Percentiles rank a stretch among this genome's conserved stretches.
phyloP scores from a whole-genome alignment of 1,139 yeast genomes.

The Suhomyces panamericanus region DNA sequence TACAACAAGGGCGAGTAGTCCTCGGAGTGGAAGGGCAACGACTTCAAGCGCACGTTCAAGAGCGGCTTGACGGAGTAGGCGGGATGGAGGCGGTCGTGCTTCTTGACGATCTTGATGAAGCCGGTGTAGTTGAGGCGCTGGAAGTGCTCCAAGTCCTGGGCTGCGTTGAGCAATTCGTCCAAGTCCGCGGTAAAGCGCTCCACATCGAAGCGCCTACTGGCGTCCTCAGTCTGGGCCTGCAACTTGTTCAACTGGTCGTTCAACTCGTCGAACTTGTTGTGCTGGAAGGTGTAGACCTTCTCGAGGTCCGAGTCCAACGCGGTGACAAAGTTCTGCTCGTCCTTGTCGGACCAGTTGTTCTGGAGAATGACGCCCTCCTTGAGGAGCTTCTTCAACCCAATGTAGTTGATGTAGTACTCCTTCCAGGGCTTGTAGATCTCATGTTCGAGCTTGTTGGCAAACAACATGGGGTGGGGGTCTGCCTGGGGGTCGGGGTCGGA shows the following conservation, averaged over 20 bases:
- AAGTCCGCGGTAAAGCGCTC: conserved; percentile 59
- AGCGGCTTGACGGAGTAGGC: conserved; percentile 85
- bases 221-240: conserved; percentile 48
- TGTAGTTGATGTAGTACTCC: conserved; percentile 78
- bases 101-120: conserved; percentile 89
- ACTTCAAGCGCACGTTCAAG: conserved; percentile 81
- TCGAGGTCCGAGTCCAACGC: conserved; percentile 85
- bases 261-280: conserved; percentile 66
- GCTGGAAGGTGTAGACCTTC: conserved; percentile 89
- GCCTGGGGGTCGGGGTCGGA: conserved; percentile 4
- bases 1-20: conserved; percentile 90
- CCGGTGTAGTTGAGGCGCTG: conserved; percentile 93
- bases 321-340: conserved; percentile 79
- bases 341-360: conserved; percentile 41
- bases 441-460: conserved; percentile 77
- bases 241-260: conserved; percentile 62
- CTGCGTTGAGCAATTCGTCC: conserved; percentile 70
- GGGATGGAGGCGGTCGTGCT: conserved; percentile 89
- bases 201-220: conserved; percentile 48
- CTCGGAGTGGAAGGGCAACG: conserved; percentile 89
- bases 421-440: conserved; percentile 92
- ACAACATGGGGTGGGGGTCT: conserved; percentile 57
- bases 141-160: conserved; percentile 87
- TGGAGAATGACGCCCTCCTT: conserved; percentile 70
- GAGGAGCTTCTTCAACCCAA: conserved; percentile 71